phyloP scores from a whole-genome alignment of 2,329 filamentous ascomycete genomes.

The Colletotrichum cereale region DNA sequence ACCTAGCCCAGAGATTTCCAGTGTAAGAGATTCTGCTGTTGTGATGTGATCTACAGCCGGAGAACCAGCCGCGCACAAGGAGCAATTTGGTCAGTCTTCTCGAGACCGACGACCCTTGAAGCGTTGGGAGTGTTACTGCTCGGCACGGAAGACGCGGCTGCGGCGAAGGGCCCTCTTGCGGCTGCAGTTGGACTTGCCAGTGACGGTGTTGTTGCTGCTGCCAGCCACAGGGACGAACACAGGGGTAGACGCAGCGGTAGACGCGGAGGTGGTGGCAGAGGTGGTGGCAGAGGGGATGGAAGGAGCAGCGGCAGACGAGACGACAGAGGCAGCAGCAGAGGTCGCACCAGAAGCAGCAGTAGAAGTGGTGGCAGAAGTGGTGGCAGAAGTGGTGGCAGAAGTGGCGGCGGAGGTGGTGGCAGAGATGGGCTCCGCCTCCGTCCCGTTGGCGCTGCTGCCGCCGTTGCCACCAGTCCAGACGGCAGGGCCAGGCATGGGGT shows the following conservation, averaged over 20 bases:
- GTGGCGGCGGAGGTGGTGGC: not conserved
- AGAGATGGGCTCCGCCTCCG: not conserved
- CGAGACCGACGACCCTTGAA: not conserved
- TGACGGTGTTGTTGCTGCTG: not conserved
- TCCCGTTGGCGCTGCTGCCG: not conserved
- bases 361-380: not conserved
- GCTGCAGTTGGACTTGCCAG: not conserved
- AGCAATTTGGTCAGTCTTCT: not conserved
- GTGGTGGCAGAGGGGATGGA: not conserved
- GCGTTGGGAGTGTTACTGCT: not conserved
- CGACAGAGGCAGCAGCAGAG: no score
- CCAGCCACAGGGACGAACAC: not conserved
- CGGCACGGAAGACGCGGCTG: not conserved
- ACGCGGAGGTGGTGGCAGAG: not conserved
- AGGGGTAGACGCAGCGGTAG: not conserved
- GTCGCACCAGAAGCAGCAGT: not conserved
- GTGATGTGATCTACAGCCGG: not conserved
- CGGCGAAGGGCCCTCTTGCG: not conserved
- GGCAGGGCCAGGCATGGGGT: conserved; percentile 28
- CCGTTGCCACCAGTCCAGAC: conserved; percentile 24
- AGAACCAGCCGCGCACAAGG: not conserved
- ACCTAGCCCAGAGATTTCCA: not conserved
- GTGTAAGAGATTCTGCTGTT: not conserved
- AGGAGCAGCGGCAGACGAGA: no score
- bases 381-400: not conserved